Base-by-base conservation (phyloP, 139 green algal genomes). In the Chlamydomonas applanata region DNA sequence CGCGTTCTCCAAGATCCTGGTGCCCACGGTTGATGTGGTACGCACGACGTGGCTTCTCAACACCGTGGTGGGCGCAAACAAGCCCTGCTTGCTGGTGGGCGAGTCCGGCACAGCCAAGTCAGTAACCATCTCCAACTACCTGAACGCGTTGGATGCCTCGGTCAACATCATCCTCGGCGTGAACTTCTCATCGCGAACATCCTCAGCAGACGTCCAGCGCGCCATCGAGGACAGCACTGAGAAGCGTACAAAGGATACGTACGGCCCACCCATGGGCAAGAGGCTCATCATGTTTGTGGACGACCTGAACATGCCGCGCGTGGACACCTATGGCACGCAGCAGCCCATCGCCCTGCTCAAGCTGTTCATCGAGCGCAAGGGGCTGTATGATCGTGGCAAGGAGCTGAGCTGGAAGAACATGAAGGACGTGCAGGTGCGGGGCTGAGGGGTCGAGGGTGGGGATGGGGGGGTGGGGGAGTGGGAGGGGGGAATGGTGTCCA, bases 391-490 rank as follows among this genome's bases (percentile, higher is more conserved):
- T 83, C 83, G 87, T n/a, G 91, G 90, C 71, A 96, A 95, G 86
- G 92, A 97, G 62, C 84, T 97, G 40, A 91, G 83, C 79, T 97
- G 92, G 92, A 95, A 93, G 83, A 92, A 94, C 79, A 90, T 97
- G 75, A 96, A 95, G 84, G 91, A 97, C 76, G 81, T 95, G 62
- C 84, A 91, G 80, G 72, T 83, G 60, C 2, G 56, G 32, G 7
- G n/a, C 5, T 62, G n/a, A n/a, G n/a, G n/a, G n/a, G n/a, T n/a
- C n/a, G n/a, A n/a, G n/a, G n/a, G n/a, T n/a, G 19, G 14, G 14
- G 46, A 24, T 56, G 46, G 46, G 46, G 46, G 14, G 46, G 46
- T 56, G 46, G 46, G 46, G 46, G 14, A 56, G 14, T 56, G 14
- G 46, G 46, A 24, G 46, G 14, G 17, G 46, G 46, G 46, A 56